A percentile compares a stretch with the other conserved stretches of the same genome.
phyloP scores from a whole-genome alignment of 495 filamentous ascomycete species.

The Aspergillus nanangensis region DNA sequence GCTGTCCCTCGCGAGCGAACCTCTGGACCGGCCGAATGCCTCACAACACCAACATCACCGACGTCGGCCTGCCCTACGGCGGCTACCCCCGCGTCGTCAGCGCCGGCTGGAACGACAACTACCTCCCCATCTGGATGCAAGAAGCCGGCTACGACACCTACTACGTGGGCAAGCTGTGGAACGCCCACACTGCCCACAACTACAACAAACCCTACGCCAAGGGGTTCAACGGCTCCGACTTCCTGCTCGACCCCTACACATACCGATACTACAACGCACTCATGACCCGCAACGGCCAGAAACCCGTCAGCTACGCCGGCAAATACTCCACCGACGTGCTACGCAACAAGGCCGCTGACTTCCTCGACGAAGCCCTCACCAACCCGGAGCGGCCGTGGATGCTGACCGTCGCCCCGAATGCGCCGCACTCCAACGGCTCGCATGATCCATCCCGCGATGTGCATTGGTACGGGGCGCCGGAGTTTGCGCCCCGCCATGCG shows the following conservation, averaged over 20 bases:
- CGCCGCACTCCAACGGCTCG: constrained; percentile 48
- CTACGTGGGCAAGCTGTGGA: constrained; percentile 68
- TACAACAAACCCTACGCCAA: constrained; percentile 52
- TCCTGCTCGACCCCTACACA: constrained; percentile 64
- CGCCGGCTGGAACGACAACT: constrained; percentile 58
- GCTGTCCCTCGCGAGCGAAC: constrained; percentile 55
- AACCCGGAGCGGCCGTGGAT: constrained; percentile 52
- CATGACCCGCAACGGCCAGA: constrained; percentile 53
- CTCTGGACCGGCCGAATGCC: constrained; percentile 58
- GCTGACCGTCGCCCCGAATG: constrained; percentile 59
- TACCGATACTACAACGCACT: constrained; percentile 60
- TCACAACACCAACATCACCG: constrained; percentile 69
- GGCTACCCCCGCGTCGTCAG: constrained; percentile 62
- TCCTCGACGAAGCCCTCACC: constrained; percentile 53
- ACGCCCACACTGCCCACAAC: constrained; percentile 52
- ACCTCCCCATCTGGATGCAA: constrained; percentile 65
- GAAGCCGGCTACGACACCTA: constrained; percentile 63
- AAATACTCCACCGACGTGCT: constrained; percentile 59
- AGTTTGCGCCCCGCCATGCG: constrained; percentile 23
- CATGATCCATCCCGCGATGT: constrained; percentile 5
- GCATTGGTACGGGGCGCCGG: constrained; percentile 26
- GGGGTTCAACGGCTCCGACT: constrained; percentile 53
- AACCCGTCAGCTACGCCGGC: constrained; percentile 47
- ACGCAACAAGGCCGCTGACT: constrained; percentile 49
- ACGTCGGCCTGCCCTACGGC: constrained; percentile 55